Base-by-base conservation (phyloP, 2,329 filamentous ascomycete species). In the Diaporthe humulicola region DNA sequence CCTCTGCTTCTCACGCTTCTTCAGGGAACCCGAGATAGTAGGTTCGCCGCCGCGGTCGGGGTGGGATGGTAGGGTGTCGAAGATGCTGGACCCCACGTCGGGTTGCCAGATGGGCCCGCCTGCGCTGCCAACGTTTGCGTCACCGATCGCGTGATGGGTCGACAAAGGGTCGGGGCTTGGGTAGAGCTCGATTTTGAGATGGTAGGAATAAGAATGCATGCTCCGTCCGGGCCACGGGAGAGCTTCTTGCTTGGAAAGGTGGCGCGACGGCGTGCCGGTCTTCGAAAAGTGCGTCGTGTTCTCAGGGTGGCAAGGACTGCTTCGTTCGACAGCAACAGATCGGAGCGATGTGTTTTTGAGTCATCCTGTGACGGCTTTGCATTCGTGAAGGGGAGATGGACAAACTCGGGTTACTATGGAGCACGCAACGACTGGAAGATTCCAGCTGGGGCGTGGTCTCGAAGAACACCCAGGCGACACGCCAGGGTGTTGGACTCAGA, bases 101-200 rank as follows among this genome's bases (percentile, higher is more conserved):
- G 91, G 91, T 19, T 89, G 78, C 90, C 90, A 93, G 77, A 88
- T 78, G 50, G 82, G 73, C 10, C 56, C 76, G 71, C 71, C 73
- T 69, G 75, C 72, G 74, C 38, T 71, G 75, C 36, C 73, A 74
- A 25, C 61, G 69, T 19, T 73, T 67, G 67, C 45, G 74, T 76
- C 30, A 58, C 6, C 25, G 67, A 71, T 52, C 70, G 67, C 57
- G 76, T 61, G 77, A 33, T 75, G 58, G 1, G 78, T 80, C 5
- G 74, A 60, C 40, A 64, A 36, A 14, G 86, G 85, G 69, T 84
- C 82, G 61, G 86, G 81, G 76, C 84, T 87, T 57, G 86, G 83
- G 81, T 93, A 93, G 56, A 93, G 86, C 84, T 93, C 91, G 79
- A 93, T 88, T 78, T 90, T 92, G n/a, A 93, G 80, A 78, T 93